Conservation (phyloP, 129 eudicot genomes). For the Saussurea involucrata region DNA sequence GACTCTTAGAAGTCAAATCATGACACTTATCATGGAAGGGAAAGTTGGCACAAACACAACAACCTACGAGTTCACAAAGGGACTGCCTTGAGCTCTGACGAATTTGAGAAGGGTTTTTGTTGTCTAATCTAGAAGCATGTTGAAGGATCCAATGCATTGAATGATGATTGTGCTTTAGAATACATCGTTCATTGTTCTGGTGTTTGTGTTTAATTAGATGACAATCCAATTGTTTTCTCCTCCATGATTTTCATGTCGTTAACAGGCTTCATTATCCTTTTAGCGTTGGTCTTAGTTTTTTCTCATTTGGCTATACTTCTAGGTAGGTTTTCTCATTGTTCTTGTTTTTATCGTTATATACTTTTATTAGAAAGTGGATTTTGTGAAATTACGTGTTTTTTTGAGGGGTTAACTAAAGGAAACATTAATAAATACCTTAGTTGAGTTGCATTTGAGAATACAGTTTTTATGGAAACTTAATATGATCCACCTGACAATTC, state of each 20-base stretch:
- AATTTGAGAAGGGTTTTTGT: neutral
- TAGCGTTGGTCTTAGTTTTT: neutral
- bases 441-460: neutral
- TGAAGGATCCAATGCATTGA: neutral
- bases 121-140: neutral
- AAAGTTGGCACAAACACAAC: neutral
- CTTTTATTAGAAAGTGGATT: neutral
- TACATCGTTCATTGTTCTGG: neutral
- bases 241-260: neutral
- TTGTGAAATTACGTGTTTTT: neutral
- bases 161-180: neutral
- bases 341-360: neutral
- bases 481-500: neutral
- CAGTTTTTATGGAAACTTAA: neutral
- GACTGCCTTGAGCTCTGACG: neutral
- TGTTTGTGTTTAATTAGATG: neutral
- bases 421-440: neutral
- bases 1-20: neutral
- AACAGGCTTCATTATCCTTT: neutral
- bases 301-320: neutral
- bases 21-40: neutral
- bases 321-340: neutral
- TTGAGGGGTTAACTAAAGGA: neutral
- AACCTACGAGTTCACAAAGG: neutral
- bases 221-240: neutral